Percentiles rank a stretch among this genome's conserved stretches.
These are phyloP conservation scores for Arachis hypogaea DNA, from an alignment of 306 rosid genomes.

Conservation along the genomic window DNA sequence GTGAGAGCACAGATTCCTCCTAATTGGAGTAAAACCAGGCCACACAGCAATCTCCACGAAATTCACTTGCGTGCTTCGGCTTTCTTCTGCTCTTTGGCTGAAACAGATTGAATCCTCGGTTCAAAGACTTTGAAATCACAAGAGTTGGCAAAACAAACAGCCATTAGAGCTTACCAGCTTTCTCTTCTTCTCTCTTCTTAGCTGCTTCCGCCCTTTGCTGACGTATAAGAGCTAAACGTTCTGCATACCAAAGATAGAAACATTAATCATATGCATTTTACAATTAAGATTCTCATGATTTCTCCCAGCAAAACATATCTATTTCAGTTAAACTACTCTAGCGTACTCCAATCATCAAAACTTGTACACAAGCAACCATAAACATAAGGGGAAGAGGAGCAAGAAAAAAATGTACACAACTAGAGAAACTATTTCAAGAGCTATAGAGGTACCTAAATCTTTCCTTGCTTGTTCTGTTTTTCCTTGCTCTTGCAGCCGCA, in stretches of 20 bases:
- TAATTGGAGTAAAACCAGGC: constrained; percentile 36
- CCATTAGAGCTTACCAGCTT: constrained; percentile 60
- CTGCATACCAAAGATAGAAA: constrained; percentile 48
- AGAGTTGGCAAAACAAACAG: constrained; percentile 8
- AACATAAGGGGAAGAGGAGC: background rate
- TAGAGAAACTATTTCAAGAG: constrained; percentile 16
- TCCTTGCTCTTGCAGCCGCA: constrained; percentile 92
- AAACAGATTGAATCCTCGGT: constrained; percentile 33
- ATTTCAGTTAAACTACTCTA: background rate
- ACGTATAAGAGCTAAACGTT: constrained; percentile 80
- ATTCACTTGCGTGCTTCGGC: constrained; percentile 72
- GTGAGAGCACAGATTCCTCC: constrained; percentile 38
- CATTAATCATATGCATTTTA: constrained; percentile 4
- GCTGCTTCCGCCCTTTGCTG: constrained; percentile 95
- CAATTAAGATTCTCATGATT: background rate
- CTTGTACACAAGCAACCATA: background rate
- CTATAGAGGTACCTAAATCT: constrained; percentile 69
- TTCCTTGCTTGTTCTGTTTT: constrained; percentile 92
- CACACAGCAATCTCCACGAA: constrained; percentile 18
- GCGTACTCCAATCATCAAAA: constrained; percentile 11
- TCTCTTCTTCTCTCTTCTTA: constrained; percentile 83
- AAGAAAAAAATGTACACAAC: background rate
- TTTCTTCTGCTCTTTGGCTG: constrained; percentile 88
- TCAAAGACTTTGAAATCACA: constrained; percentile 9
- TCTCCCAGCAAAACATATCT: background rate